These are phyloP conservation scores for Colletotrichum tanaceti DNA, from an alignment of 2,329 filamentous ascomycete species.

Conservation along the genomic window DNA sequence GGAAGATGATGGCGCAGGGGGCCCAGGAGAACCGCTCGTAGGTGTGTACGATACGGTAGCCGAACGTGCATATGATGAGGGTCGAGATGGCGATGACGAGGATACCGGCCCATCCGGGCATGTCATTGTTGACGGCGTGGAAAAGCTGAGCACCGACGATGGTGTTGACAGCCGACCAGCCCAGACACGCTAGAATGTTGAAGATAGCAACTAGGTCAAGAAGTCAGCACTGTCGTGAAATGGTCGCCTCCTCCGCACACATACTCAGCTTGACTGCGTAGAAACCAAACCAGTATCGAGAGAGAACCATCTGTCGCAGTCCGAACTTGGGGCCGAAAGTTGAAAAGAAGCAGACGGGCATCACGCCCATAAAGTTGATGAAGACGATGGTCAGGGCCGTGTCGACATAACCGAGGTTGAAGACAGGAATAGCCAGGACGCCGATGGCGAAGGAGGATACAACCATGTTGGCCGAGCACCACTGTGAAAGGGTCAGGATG, in stretches of 20 bases:
- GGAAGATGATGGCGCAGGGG: constrained; percentile 77
- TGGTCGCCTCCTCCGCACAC: constrained; percentile 43
- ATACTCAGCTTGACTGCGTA: constrained; percentile 75
- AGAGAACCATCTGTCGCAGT: constrained; percentile 83
- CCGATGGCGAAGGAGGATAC: constrained; percentile 82
- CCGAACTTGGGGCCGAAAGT: constrained; percentile 81
- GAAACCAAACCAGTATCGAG: constrained; percentile 81
- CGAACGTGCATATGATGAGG: constrained; percentile 78
- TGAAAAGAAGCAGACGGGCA: constrained; percentile 81
- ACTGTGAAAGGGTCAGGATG: constrained; percentile 49
- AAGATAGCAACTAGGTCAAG: constrained; percentile 69
- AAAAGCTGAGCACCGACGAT: constrained; percentile 85
- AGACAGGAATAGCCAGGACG: constrained; percentile 74
- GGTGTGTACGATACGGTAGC: constrained; percentile 79
- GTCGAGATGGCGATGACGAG: constrained; percentile 79
- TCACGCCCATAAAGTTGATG: constrained; percentile 78
- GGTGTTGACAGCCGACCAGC: constrained; percentile 81
- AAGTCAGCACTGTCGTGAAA: background rate
- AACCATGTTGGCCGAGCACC: constrained; percentile 83
- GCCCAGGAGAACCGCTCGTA: constrained; percentile 84
- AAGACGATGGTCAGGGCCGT: constrained; percentile 78
- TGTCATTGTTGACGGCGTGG: constrained; percentile 74
- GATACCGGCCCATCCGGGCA: constrained; percentile 80
- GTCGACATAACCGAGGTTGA: constrained; percentile 78
- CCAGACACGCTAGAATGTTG: constrained; percentile 76